phyloP scores from a whole-genome alignment of 805 yeast species.

The Saturnispora sanitii region DNA sequence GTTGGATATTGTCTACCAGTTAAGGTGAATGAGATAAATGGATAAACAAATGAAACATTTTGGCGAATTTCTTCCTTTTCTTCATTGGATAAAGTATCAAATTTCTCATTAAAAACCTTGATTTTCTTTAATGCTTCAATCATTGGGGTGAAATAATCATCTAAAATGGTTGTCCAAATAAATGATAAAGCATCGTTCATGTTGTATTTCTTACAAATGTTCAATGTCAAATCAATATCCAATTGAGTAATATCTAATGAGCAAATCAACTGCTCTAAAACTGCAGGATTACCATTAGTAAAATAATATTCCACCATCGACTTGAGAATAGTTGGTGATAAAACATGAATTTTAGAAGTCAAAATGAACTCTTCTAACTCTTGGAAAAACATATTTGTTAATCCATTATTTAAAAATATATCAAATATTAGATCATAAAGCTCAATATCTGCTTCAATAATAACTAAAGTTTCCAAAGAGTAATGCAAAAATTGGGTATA shows the following conservation, averaged over 20 bases:
- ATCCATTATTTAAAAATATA: slow-evolving; percentile 27
- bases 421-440: slow-evolving; percentile 40
- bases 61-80: slow-evolving; percentile 9
- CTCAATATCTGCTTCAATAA: slow-evolving; percentile 25
- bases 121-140: slow-evolving; percentile 41
- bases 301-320: slow-evolving; percentile 47
- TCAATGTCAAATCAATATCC: slow-evolving; percentile 70
- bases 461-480: slow-evolving; percentile 33
- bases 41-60: slow-evolving; percentile 33
- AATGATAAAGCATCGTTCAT: slow-evolving; percentile 56
- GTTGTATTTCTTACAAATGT: slow-evolving; percentile 44
- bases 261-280: slow-evolving; percentile 61
- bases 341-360: slow-evolving; percentile 31
- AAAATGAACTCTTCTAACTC: slow-evolving; percentile 43
- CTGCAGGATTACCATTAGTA: slow-evolving; percentile 31
- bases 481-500: slow-evolving; percentile 27
- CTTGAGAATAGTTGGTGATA: slow-evolving; percentile 59
- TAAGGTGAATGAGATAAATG: slow-evolving; percentile 57
- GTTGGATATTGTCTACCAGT: slow-evolving; percentile 81
- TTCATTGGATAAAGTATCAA: slow-evolving; percentile 5
- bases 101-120: slow-evolving; percentile 12
- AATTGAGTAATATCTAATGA: slow-evolving; percentile 54
- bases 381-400: slow-evolving; percentile 37
- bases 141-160: slow-evolving; percentile 67
- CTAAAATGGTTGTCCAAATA: slow-evolving; percentile 60